phyloP scores from a whole-genome alignment of 2,329 filamentous ascomycete species.

The Calonectria fujianensis region DNA sequence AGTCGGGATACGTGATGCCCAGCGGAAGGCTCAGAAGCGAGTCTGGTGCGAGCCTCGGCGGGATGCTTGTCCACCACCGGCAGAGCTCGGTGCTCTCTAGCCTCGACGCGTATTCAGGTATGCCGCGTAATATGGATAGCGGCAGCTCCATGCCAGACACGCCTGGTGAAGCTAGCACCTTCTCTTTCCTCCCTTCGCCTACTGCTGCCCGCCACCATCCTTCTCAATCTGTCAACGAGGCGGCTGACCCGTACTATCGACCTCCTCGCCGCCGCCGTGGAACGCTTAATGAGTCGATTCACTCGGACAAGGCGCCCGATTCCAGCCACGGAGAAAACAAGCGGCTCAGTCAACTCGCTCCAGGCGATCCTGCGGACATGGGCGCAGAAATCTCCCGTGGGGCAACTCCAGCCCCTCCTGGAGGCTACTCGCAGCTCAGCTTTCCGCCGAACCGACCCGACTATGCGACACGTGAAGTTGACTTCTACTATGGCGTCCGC shows the following conservation, averaged over 20 bases:
- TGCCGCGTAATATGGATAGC: constrained; percentile 71
- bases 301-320: constrained; percentile 57
- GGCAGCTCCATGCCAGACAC: constrained; percentile 84
- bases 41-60: constrained; percentile 75
- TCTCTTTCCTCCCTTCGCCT: constrained; percentile 81
- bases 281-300: constrained; percentile 67
- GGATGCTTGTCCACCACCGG: constrained; percentile 65
- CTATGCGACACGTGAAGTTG: constrained; percentile 94
- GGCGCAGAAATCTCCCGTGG: constrained; percentile 65
- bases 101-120: constrained; percentile 67
- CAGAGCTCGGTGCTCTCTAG: constrained; percentile 74
- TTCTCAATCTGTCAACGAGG: constrained; percentile 69
- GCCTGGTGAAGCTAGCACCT: constrained; percentile 80
- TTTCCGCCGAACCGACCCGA: constrained; percentile 80
- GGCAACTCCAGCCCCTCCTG: constrained; percentile 64
- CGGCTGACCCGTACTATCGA: constrained; percentile 89
- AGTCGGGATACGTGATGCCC: constrained; percentile 74
- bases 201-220: constrained; percentile 68
- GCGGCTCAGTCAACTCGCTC: constrained; percentile 60
- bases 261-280: constrained; percentile 84
- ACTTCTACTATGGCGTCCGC: constrained; percentile 96
- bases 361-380: constrained; percentile 63
- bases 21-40: constrained; percentile 75
- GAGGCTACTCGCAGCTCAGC: constrained; percentile 57
- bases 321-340: constrained; percentile 59